Evolutionary conservation across 257 asterid species (phyloP).

Genomic region (Solanum pinnatisectum): DNA sequence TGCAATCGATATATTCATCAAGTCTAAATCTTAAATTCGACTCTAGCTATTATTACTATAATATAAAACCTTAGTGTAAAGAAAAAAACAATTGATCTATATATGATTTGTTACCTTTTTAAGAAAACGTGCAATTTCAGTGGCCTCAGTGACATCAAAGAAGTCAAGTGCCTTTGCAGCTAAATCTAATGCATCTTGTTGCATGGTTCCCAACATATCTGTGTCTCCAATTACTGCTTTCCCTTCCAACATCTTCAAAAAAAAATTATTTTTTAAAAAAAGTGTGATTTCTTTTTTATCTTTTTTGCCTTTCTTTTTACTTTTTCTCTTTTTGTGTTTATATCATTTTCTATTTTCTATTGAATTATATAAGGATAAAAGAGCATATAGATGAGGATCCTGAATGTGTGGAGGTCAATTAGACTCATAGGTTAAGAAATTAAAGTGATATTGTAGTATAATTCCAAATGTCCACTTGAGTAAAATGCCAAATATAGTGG

Average conservation of each 20-base stretch:
- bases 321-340: background rate
- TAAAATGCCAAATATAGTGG: constrained; percentile 4
- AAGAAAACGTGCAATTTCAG: constrained; percentile 67
- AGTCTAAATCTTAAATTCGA: background rate
- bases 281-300: background rate
- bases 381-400: constrained; percentile 23
- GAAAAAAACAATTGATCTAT: background rate
- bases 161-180: constrained; percentile 82
- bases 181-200: constrained; percentile 63
- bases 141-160: constrained; percentile 81
- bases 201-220: constrained; percentile 65
- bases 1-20: no score
- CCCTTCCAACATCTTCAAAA: constrained; percentile 53
- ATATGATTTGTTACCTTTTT: constrained; percentile 35
- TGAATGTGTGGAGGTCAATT: constrained; percentile 33
- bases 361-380: constrained; percentile 1
- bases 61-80: no score
- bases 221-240: constrained; percentile 78
- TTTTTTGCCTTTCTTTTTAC: background rate
- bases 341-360: background rate
- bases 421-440: constrained; percentile 1
- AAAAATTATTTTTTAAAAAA: background rate
- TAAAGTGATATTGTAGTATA: constrained; percentile 10
- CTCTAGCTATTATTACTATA: background rate
- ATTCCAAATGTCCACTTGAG: constrained; percentile 14